These are phyloP conservation scores for Rhizopus sp. DNA, from an alignment of 371 early-diverging fungal species.

Conservation along the genomic window DNA sequence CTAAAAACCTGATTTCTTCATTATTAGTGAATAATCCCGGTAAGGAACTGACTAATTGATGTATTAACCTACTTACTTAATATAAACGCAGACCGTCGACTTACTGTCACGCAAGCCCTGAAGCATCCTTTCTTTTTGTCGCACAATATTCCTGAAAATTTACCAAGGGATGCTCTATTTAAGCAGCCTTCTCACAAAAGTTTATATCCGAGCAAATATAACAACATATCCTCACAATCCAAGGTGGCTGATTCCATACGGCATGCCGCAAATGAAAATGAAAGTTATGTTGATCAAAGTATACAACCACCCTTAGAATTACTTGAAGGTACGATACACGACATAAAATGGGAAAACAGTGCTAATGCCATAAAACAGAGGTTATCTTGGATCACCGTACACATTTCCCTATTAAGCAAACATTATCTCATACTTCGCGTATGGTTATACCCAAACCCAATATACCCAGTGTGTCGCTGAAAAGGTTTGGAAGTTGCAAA, in stretches of 20 bases:
- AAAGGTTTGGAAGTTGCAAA: background rate
- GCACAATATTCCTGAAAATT: conserved; percentile 12
- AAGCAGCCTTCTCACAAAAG: conserved; percentile 3
- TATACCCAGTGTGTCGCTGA: background rate
- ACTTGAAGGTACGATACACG: conserved; percentile 7
- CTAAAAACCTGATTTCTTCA: conserved; percentile 74
- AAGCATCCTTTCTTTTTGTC: conserved; percentile 21
- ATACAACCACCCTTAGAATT: conserved; percentile 13
- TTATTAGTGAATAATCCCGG: conserved; percentile 84
- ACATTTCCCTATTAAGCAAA: conserved; percentile 15
- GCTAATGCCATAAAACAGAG: background rate
- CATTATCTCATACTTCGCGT: background rate
- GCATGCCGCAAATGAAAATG: conserved; percentile 4
- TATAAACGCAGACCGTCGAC: conserved; percentile 10
- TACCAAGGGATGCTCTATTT: conserved; percentile 14
- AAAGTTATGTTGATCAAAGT: conserved; percentile 5
- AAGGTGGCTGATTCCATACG: conserved; percentile 12
- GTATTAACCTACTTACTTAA: background rate
- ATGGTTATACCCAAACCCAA: background rate
- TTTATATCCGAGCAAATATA: conserved; percentile 5
- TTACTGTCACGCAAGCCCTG: conserved; percentile 19
- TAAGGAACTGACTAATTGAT: conserved; percentile 14
- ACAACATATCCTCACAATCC: background rate
- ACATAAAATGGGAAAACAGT: background rate
- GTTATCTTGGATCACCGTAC: conserved; percentile 10